phyloP scores from a whole-genome alignment of 805 yeast species.

The Phaffomyces opuntiae region DNA sequence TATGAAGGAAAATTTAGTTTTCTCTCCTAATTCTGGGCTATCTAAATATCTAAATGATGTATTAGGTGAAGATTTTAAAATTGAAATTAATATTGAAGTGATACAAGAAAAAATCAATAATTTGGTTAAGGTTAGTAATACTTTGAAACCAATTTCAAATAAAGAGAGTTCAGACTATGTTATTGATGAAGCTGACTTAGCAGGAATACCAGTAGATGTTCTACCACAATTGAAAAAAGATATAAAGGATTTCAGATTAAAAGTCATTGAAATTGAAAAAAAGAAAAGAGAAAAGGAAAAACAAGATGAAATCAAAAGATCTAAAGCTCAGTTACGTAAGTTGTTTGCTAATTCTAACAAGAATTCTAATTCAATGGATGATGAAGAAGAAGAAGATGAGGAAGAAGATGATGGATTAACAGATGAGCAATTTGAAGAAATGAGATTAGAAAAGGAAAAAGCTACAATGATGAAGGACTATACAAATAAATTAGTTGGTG shows the following conservation, averaged over 20 bases:
- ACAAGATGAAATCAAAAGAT: conserved; percentile 40
- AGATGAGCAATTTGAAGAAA: conserved; percentile 27
- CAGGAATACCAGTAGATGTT: conserved; percentile 49
- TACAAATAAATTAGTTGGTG: conserved; percentile 13
- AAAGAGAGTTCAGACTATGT: conserved; percentile 29
- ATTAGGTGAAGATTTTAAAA: not conserved
- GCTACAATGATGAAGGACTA: conserved; percentile 16
- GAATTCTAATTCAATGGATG: conserved; percentile 15
- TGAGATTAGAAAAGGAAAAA: conserved; percentile 20
- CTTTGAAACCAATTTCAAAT: not conserved
- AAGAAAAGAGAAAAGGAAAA: conserved; percentile 43
- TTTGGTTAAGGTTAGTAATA: conserved; percentile 3
- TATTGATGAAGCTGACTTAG: conserved; percentile 49
- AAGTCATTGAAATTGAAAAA: conserved; percentile 45
- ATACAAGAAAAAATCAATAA: conserved; percentile 1
- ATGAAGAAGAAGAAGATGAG: not conserved
- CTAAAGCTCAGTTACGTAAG: conserved; percentile 40
- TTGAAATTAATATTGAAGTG: not conserved
- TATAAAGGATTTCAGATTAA: conserved; percentile 49
- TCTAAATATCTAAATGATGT: not conserved
- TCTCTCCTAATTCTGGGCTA: conserved; percentile 3
- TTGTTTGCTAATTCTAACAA: conserved; percentile 33
- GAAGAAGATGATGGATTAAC: conserved; percentile 23
- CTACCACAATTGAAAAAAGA: conserved; percentile 45
- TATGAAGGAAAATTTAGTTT: not conserved